Base-by-base conservation (phyloP, 768 basidiomycete species). In the Nidularia pulvinata region DNA sequence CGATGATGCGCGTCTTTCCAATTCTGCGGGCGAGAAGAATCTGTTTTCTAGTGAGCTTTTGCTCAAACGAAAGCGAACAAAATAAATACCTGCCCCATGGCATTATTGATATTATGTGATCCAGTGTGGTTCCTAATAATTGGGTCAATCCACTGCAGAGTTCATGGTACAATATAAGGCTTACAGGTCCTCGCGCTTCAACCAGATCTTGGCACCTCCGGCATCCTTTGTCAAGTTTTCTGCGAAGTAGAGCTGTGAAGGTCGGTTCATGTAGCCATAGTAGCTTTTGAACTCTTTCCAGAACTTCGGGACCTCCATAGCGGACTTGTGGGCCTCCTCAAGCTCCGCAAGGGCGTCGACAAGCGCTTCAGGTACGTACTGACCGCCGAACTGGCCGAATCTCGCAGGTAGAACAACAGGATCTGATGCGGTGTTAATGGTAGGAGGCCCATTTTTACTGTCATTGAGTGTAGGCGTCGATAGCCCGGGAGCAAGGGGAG, bases 31-130 rank as follows among this genome's bases (percentile, higher is more conserved):
- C 97, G 30, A 99, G 84, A 14, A 99, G 78, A 56, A 98, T 95
- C 90, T 30, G 4, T 30, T 30, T 30, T 30, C 25, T 3, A 4
- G 25, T 30, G 25, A 30, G 4, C 25, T 30, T 30, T 30, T 30
- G 25, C 25, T 30, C 4, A 30, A 30, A 30, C 4, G 25, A 30
- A 30, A 3, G 25, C 25, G 25, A 30, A 30, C 4, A 30, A 30
- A 30, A 30, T 30, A 30, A 30, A 2, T 30, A 30, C 25, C 25
- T 96, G 95, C 35, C 97, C 97, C 55, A 99, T 89, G 22, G 96
- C 96, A 68, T 99, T 99, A 73, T 98, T 98, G 65, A 99, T 98
- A 71, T 98, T 99, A 72, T 99, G 97, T 7, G 95, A 98, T 13
- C 97, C 97, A 0, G 97, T 98, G 67, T 98, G 96, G 68, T 99